phyloP scores from a whole-genome alignment of 2,329 filamentous ascomycete genomes.

The Fusarium newnesense region DNA sequence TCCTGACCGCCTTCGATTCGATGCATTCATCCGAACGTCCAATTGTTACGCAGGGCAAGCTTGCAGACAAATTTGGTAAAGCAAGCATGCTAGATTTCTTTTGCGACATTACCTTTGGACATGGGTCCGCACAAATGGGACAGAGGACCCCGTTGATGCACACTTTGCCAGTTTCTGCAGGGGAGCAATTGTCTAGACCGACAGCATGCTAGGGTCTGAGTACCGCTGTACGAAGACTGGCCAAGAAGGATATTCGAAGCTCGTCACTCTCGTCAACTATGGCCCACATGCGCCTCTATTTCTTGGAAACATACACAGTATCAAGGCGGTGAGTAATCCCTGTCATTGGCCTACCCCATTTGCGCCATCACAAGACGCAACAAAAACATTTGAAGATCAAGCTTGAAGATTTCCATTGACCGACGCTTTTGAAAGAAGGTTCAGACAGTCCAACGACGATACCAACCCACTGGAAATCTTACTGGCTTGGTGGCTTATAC shows the following conservation, averaged over 20 bases:
- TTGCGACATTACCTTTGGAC: conserved; percentile 39
- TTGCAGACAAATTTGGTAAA: conserved; percentile 36
- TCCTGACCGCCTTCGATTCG: conserved; percentile 41
- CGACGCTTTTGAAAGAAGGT: not conserved
- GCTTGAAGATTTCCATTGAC: conserved; percentile 2
- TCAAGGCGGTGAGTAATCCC: conserved; percentile 18
- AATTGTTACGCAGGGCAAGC: conserved; percentile 36
- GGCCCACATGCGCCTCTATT: conserved; percentile 22
- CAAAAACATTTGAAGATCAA: not conserved
- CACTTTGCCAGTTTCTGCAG: conserved; percentile 37
- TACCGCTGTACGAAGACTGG: conserved; percentile 10
- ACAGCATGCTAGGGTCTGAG: conserved; percentile 27
- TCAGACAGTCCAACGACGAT: conserved; percentile 20
- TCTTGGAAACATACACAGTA: conserved; percentile 17
- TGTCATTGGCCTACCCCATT: not conserved
- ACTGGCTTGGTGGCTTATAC: conserved; percentile 26
- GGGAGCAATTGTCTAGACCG: conserved; percentile 34
- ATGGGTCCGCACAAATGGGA: conserved; percentile 39
- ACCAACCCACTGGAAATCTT: conserved; percentile 34
- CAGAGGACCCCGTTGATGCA: conserved; percentile 30
- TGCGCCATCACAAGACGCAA: not conserved
- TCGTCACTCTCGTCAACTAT: conserved; percentile 19
- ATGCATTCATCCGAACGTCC: conserved; percentile 37
- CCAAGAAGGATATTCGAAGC: conserved; percentile 28
- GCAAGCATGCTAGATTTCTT: conserved; percentile 36